A percentile compares a stretch with the other conserved stretches of the same genome.
Conservation (phyloP, 1,139 yeast genomes). For the Pichia sp. region DNA sequence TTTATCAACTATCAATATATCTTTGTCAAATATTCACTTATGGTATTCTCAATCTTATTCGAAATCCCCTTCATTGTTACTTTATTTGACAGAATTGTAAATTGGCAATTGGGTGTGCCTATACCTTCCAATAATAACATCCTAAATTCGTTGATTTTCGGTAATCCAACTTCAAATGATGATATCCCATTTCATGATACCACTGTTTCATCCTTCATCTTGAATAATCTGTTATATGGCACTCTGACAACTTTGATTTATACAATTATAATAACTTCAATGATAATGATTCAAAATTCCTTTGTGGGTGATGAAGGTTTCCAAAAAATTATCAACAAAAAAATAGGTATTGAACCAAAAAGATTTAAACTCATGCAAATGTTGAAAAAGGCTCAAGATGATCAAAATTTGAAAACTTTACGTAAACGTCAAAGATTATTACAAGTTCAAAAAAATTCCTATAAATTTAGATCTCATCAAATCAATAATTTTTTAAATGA, state of each 20-base stretch:
- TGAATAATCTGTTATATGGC: constrained; percentile 26
- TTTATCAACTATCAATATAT: constrained; percentile 13
- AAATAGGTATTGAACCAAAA: constrained; percentile 51
- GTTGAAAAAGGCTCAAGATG: constrained; percentile 11
- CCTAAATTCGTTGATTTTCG: not conserved
- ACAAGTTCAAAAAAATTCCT: not conserved
- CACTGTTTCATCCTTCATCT: not conserved
- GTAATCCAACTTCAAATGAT: not conserved
- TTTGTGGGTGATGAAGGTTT: constrained; percentile 68
- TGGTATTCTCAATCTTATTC: constrained; percentile 3
- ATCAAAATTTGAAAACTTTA: not conserved
- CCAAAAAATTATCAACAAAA: constrained; percentile 45
- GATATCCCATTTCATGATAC: not conserved
- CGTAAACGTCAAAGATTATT: not conserved
- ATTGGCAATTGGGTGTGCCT: constrained; percentile 17
- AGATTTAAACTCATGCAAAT: constrained; percentile 26
- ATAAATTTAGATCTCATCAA: not conserved
- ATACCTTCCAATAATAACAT: constrained; percentile 5
- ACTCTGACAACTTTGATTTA: constrained; percentile 31
- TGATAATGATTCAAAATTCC: constrained; percentile 46
- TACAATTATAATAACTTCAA: constrained; percentile 12
- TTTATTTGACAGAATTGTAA: constrained; percentile 11
- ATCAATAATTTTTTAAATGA: not conserved
- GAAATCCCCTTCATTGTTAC: constrained; percentile 16
- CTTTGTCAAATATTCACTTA: constrained; percentile 6